Evolutionary conservation across 1,284 basidiomycete species (phyloP).

Genomic region (Phenoliferia sp.): DNA sequence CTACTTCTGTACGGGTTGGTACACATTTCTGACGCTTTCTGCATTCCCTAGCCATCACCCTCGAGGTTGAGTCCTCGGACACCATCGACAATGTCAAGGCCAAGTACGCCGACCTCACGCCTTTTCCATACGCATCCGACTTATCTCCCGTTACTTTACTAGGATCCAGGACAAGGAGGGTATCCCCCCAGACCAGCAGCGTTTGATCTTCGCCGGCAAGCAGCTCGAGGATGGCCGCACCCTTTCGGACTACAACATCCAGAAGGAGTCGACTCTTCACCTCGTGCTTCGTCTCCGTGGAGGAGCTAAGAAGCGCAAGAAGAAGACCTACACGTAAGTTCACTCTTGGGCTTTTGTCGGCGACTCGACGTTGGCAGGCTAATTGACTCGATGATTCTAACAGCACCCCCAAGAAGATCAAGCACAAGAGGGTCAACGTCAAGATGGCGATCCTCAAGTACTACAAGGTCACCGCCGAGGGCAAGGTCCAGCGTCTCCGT

Average conservation of each 20-base stretch:
- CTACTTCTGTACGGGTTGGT: background rate
- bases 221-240: slow-evolving; percentile 49
- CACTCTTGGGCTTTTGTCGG: slow-evolving; percentile 8
- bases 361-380: background rate
- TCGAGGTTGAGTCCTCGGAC: slow-evolving; percentile 56
- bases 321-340: slow-evolving; percentile 57
- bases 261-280: slow-evolving; percentile 44
- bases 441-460: slow-evolving; percentile 99
- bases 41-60: slow-evolving; percentile 45
- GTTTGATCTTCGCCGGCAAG: slow-evolving; percentile 48
- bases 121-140: background rate
- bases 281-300: slow-evolving; percentile 67
- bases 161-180: slow-evolving; percentile 47
- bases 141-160: background rate
- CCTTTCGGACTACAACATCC: slow-evolving; percentile 45
- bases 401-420: slow-evolving; percentile 98
- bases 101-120: background rate
- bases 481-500: slow-evolving; percentile 98
- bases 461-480: slow-evolving; percentile 99
- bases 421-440: slow-evolving; percentile 74
- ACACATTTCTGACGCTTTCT: background rate
- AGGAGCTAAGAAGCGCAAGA: slow-evolving; percentile 99
- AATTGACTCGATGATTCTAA: slow-evolving; percentile 41
- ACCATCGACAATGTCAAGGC: slow-evolving; percentile 54
- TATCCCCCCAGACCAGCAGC: slow-evolving; percentile 47